Base-by-base conservation (phyloP, 106 monocot species). In the Allium cepa region DNA sequence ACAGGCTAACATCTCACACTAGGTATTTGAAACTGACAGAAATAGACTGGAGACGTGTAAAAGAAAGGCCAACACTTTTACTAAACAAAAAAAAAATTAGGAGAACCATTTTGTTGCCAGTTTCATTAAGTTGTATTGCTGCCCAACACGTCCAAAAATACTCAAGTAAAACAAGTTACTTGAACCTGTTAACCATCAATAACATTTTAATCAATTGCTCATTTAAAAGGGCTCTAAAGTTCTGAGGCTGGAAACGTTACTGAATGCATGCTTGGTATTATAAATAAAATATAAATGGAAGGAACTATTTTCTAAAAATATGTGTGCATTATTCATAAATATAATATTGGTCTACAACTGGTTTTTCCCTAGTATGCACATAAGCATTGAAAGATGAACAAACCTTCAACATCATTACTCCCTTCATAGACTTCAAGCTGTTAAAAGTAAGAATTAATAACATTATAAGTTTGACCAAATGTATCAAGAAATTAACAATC, bases 371-470 rank as follows among this genome's bases (percentile, higher is more conserved):
- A 36, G 36, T 5, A 36, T 36, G 36, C 36, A 36, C 36, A 50
- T 56, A 49, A 46, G 18, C 10, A 47, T 18, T 13, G 28, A 13
- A 12, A 36, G 26, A 76, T 16, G 63, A 8, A 48, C 56, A 53
- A 75, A 94, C 94, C 91, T 91, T 81, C 85, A 77, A 22, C 49
- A 63, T 69, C 53, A 72, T 66, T 36, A 46, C 63, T 79, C 11
- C 85, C 91, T 46, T 86, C 85, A 70, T 81, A 88, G 62, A 95
- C 59, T 56, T 88, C 95, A 70, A 95, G 80, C 95, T 95, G 85
- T 27, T 65, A 22, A 74, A 74, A 49, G 45, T 11, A 27, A 16
- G 3, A 69, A 56, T 56, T 7, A 16, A 45, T 79, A 53, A 75
- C 68, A 46, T 60, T 12, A 63, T 7, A 11, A 46, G 56, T 69